Percentiles rank a stretch among this genome's conserved stretches.
These are phyloP conservation scores for Dryadomyces sulphureus DNA, from an alignment of 2,329 filamentous ascomycete genomes.

Conservation along the genomic window DNA sequence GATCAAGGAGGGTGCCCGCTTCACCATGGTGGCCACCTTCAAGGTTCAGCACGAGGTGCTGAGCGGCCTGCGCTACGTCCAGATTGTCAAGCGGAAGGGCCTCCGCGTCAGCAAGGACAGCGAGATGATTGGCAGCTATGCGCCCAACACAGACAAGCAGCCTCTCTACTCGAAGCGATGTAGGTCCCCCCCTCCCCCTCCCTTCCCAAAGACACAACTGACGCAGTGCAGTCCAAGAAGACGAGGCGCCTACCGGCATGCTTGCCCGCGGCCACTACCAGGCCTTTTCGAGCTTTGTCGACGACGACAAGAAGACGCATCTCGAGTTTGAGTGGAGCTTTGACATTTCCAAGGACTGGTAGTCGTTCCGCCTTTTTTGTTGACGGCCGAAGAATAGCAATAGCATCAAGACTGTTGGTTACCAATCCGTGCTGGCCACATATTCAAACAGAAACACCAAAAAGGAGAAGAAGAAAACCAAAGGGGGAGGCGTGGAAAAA, in stretches of 20 bases:
- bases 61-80: conserved; percentile 88
- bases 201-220: not conserved
- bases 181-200: conserved; percentile 31
- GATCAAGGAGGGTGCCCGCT: conserved; percentile 90
- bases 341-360: conserved; percentile 95
- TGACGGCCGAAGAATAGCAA: not conserved
- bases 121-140: conserved; percentile 96
- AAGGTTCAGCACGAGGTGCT: conserved; percentile 95
- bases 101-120: conserved; percentile 82
- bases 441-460: not conserved
- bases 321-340: conserved; percentile 93
- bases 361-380: conserved; percentile 17
- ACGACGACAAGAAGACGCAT: conserved; percentile 86
- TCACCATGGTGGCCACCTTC: conserved; percentile 90
- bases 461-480: not conserved
- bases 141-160: conserved; percentile 81
- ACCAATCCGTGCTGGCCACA: not conserved
- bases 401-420: conserved; percentile 4
- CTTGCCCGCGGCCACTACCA: conserved; percentile 81
- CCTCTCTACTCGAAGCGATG: conserved; percentile 81
- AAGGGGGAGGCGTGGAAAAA: too few relatives aligned
- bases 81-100: conserved; percentile 81
- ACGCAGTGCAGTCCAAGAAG: conserved; percentile 54
- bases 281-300: conserved; percentile 77
- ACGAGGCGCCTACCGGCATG: conserved; percentile 87